Percentiles rank a stretch among this genome's conserved stretches.
phyloP scores from a whole-genome alignment of 2,329 filamentous ascomycete species.

The Microcyclospora tardicrescens region DNA sequence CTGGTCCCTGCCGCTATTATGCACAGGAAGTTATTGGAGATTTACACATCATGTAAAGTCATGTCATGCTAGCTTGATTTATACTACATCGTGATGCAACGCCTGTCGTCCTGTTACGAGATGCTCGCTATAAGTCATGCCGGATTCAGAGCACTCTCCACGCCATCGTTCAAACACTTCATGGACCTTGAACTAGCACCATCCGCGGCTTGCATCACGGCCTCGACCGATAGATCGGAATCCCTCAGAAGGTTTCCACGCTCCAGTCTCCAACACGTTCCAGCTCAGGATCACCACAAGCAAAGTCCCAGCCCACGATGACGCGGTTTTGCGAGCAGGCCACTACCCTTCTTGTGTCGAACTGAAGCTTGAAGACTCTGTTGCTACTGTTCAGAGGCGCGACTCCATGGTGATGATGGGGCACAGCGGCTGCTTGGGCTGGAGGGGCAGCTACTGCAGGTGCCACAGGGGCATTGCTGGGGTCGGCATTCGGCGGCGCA shows the following conservation, averaged over 20 bases:
- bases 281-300: constrained; percentile 61
- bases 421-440: constrained; percentile 4
- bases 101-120: too few relatives aligned
- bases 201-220: too few relatives aligned
- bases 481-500: background rate
- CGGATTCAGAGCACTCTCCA: too few relatives aligned
- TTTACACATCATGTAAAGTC: too few relatives aligned
- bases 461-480: background rate
- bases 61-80: too few relatives aligned
- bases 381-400: constrained; percentile 28
- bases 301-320: constrained; percentile 98
- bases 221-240: too few relatives aligned
- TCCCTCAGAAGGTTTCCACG: constrained; percentile 13
- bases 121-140: too few relatives aligned
- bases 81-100: too few relatives aligned
- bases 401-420: constrained; percentile 11
- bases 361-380: constrained; percentile 91
- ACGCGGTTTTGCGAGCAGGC: constrained; percentile 84
- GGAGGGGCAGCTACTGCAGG: background rate
- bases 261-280: constrained; percentile 23
- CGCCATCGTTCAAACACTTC: too few relatives aligned
- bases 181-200: too few relatives aligned
- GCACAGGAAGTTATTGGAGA: too few relatives aligned
- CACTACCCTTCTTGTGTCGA: constrained; percentile 83
- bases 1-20: too few relatives aligned